Evolutionary conservation across 2,329 filamentous ascomycete genomes (phyloP), one percentile per base, ranked within the genome.

Genomic region (Aspergillaceae sp.): DNA sequence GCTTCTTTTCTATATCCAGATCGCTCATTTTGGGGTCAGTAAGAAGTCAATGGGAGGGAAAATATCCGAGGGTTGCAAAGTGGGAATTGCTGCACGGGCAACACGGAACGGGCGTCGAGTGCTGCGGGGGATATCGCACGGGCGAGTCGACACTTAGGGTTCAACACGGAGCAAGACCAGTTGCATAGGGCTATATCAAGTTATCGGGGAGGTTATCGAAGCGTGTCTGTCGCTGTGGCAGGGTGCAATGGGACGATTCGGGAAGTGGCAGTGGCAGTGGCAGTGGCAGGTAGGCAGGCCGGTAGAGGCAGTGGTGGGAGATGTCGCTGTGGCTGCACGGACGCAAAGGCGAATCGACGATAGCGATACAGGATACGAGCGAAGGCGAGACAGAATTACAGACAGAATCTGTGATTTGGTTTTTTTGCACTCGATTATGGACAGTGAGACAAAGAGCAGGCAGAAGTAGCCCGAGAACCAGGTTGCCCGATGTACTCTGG

Each of bases 1-100:
- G 42, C 48, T 51, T 54, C 43, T 55, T 55, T 38, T 53, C 51
- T 50, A 55, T 28, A 45, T 55, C 52, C 40, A 50, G 33, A 41
- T 49, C 46, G 42, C 46, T 46, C 53, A 55, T 19, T 2, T 19
- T 55, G 46, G 45, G 51, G 41, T 41, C 47, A 42, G 41, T 9
- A 32, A 38, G 36, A 10, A 43, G 42, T 27, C 9, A 10, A 7
- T 9, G 29, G 19, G 41, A 26, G 38, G 29, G 34, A 30, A 33
- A 19, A 19, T 19, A 19, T 19, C 19, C 19, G 19, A 42, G 41
- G 40, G 28, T 30, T 41, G 9, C n/a, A 19, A 29, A 43, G 42
- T 27, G 32, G 33, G 28, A 42, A 41, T 50, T 19, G 50, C 44
- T 43, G 49, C 51, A 44, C 47, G 50, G 48, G 47, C 46, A 49